Conservation (phyloP, 192 early-diverging fungal genomes). For the Lobosporangium transversale region DNA sequence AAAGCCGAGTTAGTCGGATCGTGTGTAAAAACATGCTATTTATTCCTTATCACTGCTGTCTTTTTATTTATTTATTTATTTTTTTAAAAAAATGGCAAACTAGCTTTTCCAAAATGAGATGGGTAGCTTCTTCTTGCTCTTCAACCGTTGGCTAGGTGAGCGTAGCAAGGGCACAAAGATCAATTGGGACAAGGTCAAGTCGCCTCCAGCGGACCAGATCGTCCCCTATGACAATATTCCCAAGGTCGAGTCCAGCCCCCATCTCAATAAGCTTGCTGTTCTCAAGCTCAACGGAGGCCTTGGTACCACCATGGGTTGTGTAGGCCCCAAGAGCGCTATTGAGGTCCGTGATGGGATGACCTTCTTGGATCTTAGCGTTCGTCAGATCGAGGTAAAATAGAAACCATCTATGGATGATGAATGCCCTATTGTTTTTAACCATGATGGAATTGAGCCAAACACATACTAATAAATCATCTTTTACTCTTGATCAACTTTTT, state of each 20-base stretch:
- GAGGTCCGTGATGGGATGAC: conserved; percentile 99
- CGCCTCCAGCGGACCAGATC: conserved; percentile 89
- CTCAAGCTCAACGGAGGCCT: conserved; percentile 99
- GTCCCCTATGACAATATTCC: conserved; percentile 82
- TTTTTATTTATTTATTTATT: too few relatives aligned
- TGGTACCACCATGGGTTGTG: conserved; percentile 99
- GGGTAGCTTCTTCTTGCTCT: conserved; percentile 87
- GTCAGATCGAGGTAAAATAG: conserved; percentile 91
- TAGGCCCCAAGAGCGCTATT: conserved; percentile 98
- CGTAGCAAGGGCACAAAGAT: conserved; percentile 80
- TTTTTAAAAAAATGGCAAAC: too few relatives aligned
- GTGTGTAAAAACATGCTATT: too few relatives aligned
- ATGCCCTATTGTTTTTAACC: too few relatives aligned
- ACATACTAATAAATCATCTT: too few relatives aligned
- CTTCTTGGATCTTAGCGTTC: conserved; percentile 97
- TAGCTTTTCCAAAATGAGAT: conserved; percentile 81
- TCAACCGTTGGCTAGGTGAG: conserved; percentile 88
- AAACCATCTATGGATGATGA: neutral
- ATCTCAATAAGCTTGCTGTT: conserved; percentile 93
- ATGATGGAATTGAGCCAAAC: too few relatives aligned
- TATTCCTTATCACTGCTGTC: too few relatives aligned
- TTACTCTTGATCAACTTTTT: neutral
- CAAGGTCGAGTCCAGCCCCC: conserved; percentile 57
- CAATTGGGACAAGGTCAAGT: conserved; percentile 95
- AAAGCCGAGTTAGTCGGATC: too few relatives aligned